These are phyloP conservation scores for Aspergillus sojae DNA, from an alignment of 2,329 filamentous ascomycete genomes.

Conservation along the genomic window DNA sequence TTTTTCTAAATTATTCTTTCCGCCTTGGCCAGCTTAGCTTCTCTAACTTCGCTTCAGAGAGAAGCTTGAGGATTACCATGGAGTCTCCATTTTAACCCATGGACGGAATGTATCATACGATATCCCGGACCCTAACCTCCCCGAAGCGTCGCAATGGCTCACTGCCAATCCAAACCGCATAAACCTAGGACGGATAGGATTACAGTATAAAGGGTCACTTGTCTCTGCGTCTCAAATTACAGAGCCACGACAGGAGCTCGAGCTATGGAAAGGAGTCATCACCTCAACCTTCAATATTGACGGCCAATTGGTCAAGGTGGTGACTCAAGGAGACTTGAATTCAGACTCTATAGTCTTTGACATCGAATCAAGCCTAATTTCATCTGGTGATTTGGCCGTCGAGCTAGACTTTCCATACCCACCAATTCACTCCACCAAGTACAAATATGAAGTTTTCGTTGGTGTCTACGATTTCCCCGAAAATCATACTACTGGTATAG, in stretches of 20 bases:
- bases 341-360: constrained; percentile 13
- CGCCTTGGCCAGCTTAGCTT: too few species aligned
- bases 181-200: constrained; percentile 17
- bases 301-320: constrained; percentile 9
- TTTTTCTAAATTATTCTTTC: too few species aligned
- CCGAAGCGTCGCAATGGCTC: constrained; percentile 18
- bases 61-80: constrained; percentile 12
- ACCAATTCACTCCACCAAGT: constrained; percentile 16
- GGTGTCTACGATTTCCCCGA: constrained; percentile 14
- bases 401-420: constrained; percentile 19
- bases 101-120: constrained; percentile 20
- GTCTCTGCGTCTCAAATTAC: constrained; percentile 1
- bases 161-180: constrained; percentile 20
- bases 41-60: neutral
- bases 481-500: constrained; percentile 13
- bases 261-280: constrained; percentile 18
- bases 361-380: constrained; percentile 4
- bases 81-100: constrained; percentile 13
- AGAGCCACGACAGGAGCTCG: constrained; percentile 13
- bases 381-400: constrained; percentile 12
- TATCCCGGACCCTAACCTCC: constrained; percentile 16
- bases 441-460: constrained; percentile 21
- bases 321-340: constrained; percentile 16
- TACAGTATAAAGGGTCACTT: constrained; percentile 9
- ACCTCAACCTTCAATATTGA: constrained; percentile 13